These are phyloP conservation scores for Linnemannia hyalina DNA, from an alignment of 192 early-diverging fungal species.

Conservation along the genomic window DNA sequence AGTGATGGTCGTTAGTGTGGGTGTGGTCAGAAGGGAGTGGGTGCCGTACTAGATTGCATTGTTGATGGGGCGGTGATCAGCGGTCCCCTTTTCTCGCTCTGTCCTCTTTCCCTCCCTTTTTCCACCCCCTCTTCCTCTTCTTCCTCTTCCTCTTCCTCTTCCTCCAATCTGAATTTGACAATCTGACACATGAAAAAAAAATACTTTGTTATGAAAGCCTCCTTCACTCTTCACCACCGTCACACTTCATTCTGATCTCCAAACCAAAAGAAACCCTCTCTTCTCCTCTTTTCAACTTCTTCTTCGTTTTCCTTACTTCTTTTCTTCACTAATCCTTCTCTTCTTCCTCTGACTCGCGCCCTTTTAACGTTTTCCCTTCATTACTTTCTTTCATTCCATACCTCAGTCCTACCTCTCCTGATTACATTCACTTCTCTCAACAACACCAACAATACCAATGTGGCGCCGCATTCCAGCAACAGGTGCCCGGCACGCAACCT, in stretches of 20 bases:
- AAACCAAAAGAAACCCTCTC: neutral
- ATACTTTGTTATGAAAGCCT: too few species aligned
- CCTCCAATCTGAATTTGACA: too few species aligned
- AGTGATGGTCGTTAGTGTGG: too few species aligned
- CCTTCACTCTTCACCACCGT: too few species aligned
- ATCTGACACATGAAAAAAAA: too few species aligned
- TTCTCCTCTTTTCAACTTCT: constrained; percentile 4
- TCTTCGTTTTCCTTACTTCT: neutral
- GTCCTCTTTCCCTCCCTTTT: too few species aligned
- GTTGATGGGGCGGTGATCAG: too few species aligned
- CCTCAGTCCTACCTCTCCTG: constrained; percentile 13
- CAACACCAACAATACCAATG: constrained; percentile 19
- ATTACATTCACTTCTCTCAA: constrained; percentile 14
- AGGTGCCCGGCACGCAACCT: constrained; percentile 18
- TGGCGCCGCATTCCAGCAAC: constrained; percentile 50
- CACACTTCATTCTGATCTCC: neutral
- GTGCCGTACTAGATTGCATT: too few species aligned
- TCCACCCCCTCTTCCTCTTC: too few species aligned
- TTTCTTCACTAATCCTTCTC: neutral
- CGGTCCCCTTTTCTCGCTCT: too few species aligned
- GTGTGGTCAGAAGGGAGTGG: too few species aligned
- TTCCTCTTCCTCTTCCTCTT: too few species aligned
- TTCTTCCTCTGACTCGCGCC: constrained; percentile 10
- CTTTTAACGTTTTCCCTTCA: neutral
- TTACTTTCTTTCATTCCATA: constrained; percentile 28